Conservation (phyloP, 2,329 filamentous ascomycete species). For the Xylaria sp. region DNA sequence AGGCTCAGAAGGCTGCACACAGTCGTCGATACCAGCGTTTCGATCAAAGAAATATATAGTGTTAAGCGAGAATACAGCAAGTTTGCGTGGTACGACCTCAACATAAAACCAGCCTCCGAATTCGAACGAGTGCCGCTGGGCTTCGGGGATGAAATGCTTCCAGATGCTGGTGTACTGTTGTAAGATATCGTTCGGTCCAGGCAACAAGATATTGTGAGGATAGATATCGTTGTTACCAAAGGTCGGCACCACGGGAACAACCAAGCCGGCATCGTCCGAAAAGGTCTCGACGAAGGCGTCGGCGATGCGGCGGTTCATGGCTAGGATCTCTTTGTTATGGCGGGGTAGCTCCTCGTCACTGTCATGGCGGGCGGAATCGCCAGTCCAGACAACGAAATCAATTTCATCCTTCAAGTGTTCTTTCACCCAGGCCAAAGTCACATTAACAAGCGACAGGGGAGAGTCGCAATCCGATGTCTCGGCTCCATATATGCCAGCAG, state of each 20-base stretch:
- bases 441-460: conserved; percentile 81
- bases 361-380: conserved; percentile 89
- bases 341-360: conserved; percentile 85
- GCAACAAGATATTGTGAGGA: conserved; percentile 91
- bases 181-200: conserved; percentile 89
- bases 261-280: conserved; percentile 66
- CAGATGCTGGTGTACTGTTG: conserved; percentile 81
- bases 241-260: conserved; percentile 85
- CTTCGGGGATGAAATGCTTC: conserved; percentile 88
- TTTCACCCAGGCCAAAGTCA: conserved; percentile 89
- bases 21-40: conserved; percentile 94
- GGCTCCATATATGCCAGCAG: conserved; percentile 83
- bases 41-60: conserved; percentile 96
- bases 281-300: conserved; percentile 82
- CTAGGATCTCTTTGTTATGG: conserved; percentile 77
- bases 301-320: conserved; percentile 79
- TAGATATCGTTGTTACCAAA: conserved; percentile 98
- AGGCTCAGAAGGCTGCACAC: conserved; percentile 79
- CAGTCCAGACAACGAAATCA: conserved; percentile 94
- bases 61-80: conserved; percentile 94
- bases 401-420: conserved; percentile 79
- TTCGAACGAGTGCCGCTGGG: conserved; percentile 88
- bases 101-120: conserved; percentile 95
- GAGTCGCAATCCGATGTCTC: conserved; percentile 91
- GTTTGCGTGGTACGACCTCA: conserved; percentile 85